Base-by-base conservation (phyloP, 129 eudicot species). In the Calendula officinalis region DNA sequence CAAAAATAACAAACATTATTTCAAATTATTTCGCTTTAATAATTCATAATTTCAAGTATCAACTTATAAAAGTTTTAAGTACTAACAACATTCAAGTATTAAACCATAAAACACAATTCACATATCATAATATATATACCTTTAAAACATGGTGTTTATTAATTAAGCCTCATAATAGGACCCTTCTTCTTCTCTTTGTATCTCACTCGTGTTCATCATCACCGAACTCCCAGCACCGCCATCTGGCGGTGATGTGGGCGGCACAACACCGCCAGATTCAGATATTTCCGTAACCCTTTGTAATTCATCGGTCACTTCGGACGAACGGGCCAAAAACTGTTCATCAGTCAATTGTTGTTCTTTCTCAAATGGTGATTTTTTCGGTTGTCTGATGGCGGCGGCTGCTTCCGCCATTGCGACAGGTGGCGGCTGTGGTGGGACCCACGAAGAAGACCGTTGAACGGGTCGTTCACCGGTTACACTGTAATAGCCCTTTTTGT, bases 391-490 rank as follows among this genome's bases (percentile, higher is more conserved):
- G 73, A 90, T 90, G 72, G 97, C 97, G 11, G 81, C 86, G n/a
- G 95, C 95, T 9, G 97, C 97, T 78, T 83, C 97, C 1, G 91
- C 84, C 88, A 86, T 86, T 33, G 78, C 95, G 27, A 90, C 91
- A 7, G 97, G 95, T 3, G 97, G 97, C 4, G 91, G 95, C 78
- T 79, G 95, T 5, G 97, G 97, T 47, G 97, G 95, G 41, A 78
- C 77, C 95, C 97, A 89, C 8, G 89, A 60, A 56, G 73, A 27
- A 56, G 67, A 27, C 33, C 91, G 77, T 70, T 81, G 91, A n/a
- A 65, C 68, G 11, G 91, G 90, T 50, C 75, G 60, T 32, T 89
- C 89, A 37, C 46, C 63, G 7, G 38, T 27, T 38, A 67, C 75
- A 37, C 80, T 51, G 7, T 78, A 49, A 62, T 79, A 67, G 27